Base-by-base conservation (phyloP, 2,329 filamentous ascomycete genomes). In the Fusarium solani-melongenae region DNA sequence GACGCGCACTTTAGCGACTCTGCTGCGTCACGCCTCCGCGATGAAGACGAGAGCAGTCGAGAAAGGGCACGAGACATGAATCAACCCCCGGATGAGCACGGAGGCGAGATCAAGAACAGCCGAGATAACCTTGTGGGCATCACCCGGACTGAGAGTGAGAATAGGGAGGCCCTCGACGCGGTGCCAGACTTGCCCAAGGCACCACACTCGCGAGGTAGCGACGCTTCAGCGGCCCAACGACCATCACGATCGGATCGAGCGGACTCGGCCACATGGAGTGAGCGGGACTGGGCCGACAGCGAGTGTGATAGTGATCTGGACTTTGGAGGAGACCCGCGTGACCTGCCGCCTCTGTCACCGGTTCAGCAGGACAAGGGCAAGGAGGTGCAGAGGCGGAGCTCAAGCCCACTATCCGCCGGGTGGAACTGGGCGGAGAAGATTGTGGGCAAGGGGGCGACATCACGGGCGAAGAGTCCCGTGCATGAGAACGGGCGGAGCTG, bases 1-100 rank as follows among this genome's bases (percentile, higher is more conserved):
- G 95, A 98, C 78, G 95, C 94, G 0, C 96, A 99, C 83, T 99
- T 99, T 80, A 93, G 91, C 62, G 93, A 97, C 79, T 91, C 91
- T 1, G 81, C 80, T 10, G 75, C 79, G 10, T 92, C 93, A 0
- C 87, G 88, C 17, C 91, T 89, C 1, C 87, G 90, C 2, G 93
- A 95, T 76, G 90, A 93, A 57, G 83, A 92, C 34, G 92, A 94
- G 80, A 84, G 86, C 46, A 88, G 86, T n/a, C 81, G 83, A 1
- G 95, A 98, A 78, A 89, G 92, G 12, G 94, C 94, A 0, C 90
- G 92, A 73, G 86, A 86, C 44, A 84, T 89, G 27, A 82, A 86
- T 55, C 85, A 88, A 72, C 85, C 84, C 3, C 90, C 92, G 0
- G 89, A 88, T 46, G 84, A 86, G 64, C 86, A 91, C n/a, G 93